Percentiles rank a stretch among this genome's conserved stretches.
Evolutionary conservation across 495 filamentous ascomycete species (phyloP).

Genomic region (Clohesyomyces aquaticus): DNA sequence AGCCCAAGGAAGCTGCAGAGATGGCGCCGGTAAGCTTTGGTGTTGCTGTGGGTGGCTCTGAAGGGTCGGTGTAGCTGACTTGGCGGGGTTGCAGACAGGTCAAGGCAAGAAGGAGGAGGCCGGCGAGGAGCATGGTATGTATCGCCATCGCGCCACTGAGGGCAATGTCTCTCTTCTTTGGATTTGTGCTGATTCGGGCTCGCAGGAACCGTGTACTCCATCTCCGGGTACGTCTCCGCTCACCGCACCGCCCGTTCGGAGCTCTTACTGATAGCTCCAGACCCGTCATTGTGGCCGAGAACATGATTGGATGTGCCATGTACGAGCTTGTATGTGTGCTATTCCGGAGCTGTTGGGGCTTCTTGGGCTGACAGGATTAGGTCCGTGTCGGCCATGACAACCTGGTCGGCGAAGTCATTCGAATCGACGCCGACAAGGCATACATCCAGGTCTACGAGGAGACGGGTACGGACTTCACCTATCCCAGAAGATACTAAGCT

Average conservation of each 20-base stretch:
- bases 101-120: conserved; percentile 46
- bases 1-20: conserved; percentile 12
- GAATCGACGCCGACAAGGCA: conserved; percentile 91
- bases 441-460: conserved; percentile 99
- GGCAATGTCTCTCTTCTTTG: not conserved
- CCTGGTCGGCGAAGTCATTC: conserved; percentile 96
- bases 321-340: conserved; percentile 85
- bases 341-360: not conserved
- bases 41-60: not conserved
- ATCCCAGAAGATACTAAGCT: not conserved
- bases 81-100: conserved; percentile 34
- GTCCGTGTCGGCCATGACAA: conserved; percentile 86
- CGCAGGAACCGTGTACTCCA: conserved; percentile 74
- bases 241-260: conserved; percentile 39
- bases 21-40: conserved; percentile 43
- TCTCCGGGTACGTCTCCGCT: conserved; percentile 66
- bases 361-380: conserved; percentile 48
- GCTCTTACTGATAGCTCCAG: conserved; percentile 53
- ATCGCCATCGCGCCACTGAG: conserved; percentile 5
- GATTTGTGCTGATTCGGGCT: conserved; percentile 23
- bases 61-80: conserved; percentile 18
- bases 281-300: conserved; percentile 94
- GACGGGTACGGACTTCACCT: conserved; percentile 66
- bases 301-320: conserved; percentile 99
- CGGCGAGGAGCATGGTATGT: conserved; percentile 61